A percentile compares a stretch with the other conserved stretches of the same genome.
Conservation (phyloP, 1,139 yeast genomes). For the Pneumocystis carinii region DNA sequence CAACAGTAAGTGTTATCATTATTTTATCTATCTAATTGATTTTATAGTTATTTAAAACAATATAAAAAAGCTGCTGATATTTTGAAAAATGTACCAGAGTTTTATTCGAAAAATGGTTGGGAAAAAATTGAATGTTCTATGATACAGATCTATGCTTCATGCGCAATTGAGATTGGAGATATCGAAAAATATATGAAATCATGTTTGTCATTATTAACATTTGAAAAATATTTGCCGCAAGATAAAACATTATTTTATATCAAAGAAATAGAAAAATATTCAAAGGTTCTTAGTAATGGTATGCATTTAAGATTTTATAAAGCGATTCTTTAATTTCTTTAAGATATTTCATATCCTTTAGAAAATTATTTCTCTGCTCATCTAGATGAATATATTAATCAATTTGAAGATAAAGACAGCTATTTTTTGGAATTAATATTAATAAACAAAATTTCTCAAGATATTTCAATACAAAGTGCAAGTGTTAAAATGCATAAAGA, state of each 20-base stretch:
- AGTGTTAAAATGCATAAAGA: not conserved
- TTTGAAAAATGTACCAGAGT: conserved; percentile 51
- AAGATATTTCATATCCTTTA: not conserved
- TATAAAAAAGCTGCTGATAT: conserved; percentile 48
- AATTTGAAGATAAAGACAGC: not conserved
- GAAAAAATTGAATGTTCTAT: conserved; percentile 49
- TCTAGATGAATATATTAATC: not conserved
- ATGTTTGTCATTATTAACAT: conserved; percentile 23
- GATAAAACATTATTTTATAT: conserved; percentile 12
- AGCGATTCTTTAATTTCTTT: not conserved
- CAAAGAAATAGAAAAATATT: not conserved
- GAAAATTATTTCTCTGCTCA: not conserved
- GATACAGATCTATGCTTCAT: conserved; percentile 50
- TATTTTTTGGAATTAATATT: not conserved
- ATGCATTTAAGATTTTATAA: not conserved
- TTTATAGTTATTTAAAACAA: conserved; percentile 45
- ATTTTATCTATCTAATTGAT: conserved; percentile 54
- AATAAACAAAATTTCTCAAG: not conserved
- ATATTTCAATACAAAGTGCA: not conserved
- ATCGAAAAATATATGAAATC: conserved; percentile 18
- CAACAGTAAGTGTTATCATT: conserved; percentile 46
- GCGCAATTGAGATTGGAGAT: conserved; percentile 38
- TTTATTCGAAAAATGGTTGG: conserved; percentile 62
- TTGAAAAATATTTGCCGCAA: conserved; percentile 16
- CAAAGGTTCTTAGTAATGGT: not conserved